Conservation (phyloP, 2,329 filamentous ascomycete species). For the Colletotrichum cuscutae region DNA sequence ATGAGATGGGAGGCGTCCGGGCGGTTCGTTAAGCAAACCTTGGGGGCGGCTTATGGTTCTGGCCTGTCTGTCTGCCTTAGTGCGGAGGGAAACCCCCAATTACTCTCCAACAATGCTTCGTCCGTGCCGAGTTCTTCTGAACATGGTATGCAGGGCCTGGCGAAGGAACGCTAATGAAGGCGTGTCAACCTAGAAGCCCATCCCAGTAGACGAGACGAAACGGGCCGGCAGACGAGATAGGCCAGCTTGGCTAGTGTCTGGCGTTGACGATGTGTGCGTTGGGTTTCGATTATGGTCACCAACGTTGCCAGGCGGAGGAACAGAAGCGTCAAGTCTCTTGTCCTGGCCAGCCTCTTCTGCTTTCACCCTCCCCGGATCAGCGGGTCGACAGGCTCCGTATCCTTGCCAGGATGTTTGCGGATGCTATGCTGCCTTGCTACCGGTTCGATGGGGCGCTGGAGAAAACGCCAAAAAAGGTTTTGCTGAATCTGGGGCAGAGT, state of each 20-base stretch:
- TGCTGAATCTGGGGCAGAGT: conserved; percentile 20
- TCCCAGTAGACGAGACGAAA: conserved; percentile 1
- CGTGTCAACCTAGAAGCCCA: not conserved
- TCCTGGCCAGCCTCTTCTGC: not conserved
- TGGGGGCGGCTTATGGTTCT: not conserved
- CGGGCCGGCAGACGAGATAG: not conserved
- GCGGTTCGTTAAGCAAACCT: not conserved
- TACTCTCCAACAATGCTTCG: not conserved
- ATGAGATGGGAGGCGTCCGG: not conserved
- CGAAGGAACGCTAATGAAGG: not conserved
- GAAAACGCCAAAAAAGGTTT: conserved; percentile 25
- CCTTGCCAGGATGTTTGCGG: conserved; percentile 19
- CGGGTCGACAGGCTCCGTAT: conserved; percentile 34
- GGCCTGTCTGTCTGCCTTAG: not conserved
- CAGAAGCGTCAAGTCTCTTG: not conserved
- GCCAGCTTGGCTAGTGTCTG: not conserved
- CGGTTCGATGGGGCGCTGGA: not conserved
- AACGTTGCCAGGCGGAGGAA: not conserved
- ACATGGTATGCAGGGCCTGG: not conserved
- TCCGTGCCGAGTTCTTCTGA: not conserved
- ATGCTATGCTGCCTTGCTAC: conserved; percentile 1
- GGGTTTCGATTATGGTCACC: not conserved
- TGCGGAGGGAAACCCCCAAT: conserved; percentile 1
- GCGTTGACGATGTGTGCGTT: not conserved
- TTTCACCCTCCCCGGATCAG: conserved; percentile 29